These are phyloP conservation scores for Pugionium cornutum DNA, from an alignment of 345 rosid species.

Conservation along the genomic window DNA sequence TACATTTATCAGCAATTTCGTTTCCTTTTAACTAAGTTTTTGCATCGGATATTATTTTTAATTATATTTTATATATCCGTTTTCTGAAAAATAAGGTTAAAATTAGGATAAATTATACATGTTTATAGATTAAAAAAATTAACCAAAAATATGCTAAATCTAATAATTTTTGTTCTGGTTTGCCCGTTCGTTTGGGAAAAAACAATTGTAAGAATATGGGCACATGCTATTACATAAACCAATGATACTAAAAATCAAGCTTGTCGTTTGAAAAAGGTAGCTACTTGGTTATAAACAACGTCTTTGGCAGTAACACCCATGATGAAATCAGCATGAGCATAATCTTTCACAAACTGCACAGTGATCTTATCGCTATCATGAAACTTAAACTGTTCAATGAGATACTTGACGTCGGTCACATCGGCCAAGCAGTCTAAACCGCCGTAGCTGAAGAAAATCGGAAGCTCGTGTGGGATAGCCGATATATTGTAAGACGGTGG, in stretches of 20 bases:
- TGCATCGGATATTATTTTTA: too few species aligned
- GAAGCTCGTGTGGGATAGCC: slow-evolving; percentile 66
- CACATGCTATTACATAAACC: slow-evolving; percentile 7
- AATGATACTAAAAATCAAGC: slow-evolving; percentile 11
- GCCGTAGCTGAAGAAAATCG: slow-evolving; percentile 76
- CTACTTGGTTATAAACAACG: slow-evolving; percentile 61
- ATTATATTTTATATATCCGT: too few species aligned
- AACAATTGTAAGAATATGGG: slow-evolving; percentile 12
- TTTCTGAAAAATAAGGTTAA: too few species aligned
- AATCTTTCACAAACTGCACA: slow-evolving; percentile 61
- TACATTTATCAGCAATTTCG: too few species aligned
- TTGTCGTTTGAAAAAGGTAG: slow-evolving; percentile 59
- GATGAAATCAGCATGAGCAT: slow-evolving; percentile 87
- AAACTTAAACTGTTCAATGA: slow-evolving; percentile 62
- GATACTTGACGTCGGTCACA: slow-evolving; percentile 54
- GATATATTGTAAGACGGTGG: slow-evolving; percentile 81
- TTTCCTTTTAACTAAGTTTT: too few species aligned
- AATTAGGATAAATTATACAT: too few species aligned
- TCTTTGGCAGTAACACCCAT: slow-evolving; percentile 86
- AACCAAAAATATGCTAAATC: too few species aligned
- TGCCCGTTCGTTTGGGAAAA: not conserved
- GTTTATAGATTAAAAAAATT: too few species aligned
- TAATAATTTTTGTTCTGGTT: too few species aligned
- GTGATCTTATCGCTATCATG: slow-evolving; percentile 65
- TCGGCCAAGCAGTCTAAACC: slow-evolving; percentile 71